Conservation (phyloP, 176 grass and related monocot genomes). For the Oryza glumipatula region DNA sequence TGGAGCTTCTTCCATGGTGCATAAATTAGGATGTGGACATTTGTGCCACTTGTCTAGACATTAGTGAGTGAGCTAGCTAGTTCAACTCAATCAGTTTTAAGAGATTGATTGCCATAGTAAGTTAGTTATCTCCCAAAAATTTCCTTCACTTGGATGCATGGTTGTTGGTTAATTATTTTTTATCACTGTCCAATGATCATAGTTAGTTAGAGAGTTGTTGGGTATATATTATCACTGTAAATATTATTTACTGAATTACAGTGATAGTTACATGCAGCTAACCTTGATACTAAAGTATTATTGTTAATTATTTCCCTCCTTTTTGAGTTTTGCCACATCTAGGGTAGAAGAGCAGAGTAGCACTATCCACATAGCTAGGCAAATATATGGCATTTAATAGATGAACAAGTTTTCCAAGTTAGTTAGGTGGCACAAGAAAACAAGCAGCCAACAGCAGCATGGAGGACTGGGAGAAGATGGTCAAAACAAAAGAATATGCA, state of each 20-base stretch:
- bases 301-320: neutral
- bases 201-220: conserved; percentile 59
- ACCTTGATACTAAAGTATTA: neutral
- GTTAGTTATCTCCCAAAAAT: conserved; percentile 29
- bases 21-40: conserved; percentile 49
- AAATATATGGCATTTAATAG: conserved; percentile 40
- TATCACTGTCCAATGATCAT: conserved; percentile 50
- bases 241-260: neutral
- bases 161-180: conserved; percentile 4
- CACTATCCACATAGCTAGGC: neutral
- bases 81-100: conserved; percentile 20
- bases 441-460: conserved; percentile 24
- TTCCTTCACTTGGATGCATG: conserved; percentile 26
- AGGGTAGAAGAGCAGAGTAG: conserved; percentile 16
- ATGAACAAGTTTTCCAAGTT: conserved; percentile 34
- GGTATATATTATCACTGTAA: conserved; percentile 32
- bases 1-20: conserved; percentile 56
- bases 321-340: neutral
- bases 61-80: conserved; percentile 38
- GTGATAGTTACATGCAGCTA: conserved; percentile 34
- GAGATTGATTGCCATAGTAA: conserved; percentile 1
- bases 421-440: conserved; percentile 59
- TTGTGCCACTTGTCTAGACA: conserved; percentile 62
- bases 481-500: conserved; percentile 37
- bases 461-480: conserved; percentile 39